phyloP scores from a whole-genome alignment of 768 basidiomycete species.

The Chalciporus chontae region DNA sequence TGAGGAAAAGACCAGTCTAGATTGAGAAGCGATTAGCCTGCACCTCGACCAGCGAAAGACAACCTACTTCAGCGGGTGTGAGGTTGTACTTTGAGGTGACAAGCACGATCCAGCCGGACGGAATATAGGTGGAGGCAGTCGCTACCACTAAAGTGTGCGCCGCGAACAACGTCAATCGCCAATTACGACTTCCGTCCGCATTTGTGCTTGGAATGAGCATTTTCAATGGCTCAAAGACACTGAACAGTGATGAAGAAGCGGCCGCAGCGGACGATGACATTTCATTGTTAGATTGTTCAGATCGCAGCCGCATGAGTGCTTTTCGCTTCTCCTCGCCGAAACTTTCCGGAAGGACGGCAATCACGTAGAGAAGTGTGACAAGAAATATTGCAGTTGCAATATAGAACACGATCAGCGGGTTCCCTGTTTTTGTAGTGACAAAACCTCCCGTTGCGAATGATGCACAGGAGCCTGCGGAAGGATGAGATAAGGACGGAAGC shows the following conservation, averaged over 20 bases:
- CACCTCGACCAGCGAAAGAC: background rate
- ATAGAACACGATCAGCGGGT: constrained; percentile 23
- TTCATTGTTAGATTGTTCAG: background rate
- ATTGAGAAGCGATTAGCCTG: background rate
- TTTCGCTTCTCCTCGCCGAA: constrained; percentile 25
- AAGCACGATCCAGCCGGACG: constrained; percentile 19
- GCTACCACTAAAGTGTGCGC: constrained; percentile 23
- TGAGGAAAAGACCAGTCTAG: constrained; percentile 29
- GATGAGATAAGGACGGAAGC: background rate
- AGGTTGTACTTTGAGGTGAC: constrained; percentile 26
- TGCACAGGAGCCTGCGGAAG: constrained; percentile 18
- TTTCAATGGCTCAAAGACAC: constrained; percentile 24
- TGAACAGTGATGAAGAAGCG: background rate
- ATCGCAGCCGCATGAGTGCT: constrained; percentile 7
- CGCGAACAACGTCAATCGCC: constrained; percentile 30
- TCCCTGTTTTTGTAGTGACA: constrained; percentile 24
- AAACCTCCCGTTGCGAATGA: constrained; percentile 30
- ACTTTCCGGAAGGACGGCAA: constrained; percentile 29
- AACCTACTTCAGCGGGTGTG: constrained; percentile 25
- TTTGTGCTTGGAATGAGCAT: constrained; percentile 18
- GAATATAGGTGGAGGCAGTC: constrained; percentile 12
- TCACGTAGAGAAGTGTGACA: constrained; percentile 19
- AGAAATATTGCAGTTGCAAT: constrained; percentile 13
- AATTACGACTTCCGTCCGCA: constrained; percentile 20
- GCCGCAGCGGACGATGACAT: background rate